Evolutionary conservation across 345 rosid genomes (phyloP).

Genomic region (Camelina sativa): DNA sequence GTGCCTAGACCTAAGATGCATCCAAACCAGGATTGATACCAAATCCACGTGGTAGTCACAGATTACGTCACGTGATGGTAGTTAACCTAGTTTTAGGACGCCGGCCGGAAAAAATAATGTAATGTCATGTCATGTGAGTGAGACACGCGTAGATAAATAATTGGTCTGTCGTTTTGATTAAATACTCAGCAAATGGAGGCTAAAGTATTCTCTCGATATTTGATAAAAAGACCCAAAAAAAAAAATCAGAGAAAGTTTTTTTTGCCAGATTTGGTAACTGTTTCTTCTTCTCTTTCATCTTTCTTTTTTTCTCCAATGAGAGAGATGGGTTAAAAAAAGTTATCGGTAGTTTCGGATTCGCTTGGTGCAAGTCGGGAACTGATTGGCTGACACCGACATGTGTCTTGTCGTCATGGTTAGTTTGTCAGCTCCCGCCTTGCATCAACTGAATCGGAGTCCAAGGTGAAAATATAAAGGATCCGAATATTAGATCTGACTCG

Average conservation of each 20-base stretch:
- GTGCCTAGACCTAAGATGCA: neutral
- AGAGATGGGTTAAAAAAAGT: slow-evolving; percentile 25
- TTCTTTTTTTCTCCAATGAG: neutral
- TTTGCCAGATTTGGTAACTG: slow-evolving; percentile 38
- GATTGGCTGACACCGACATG: slow-evolving; percentile 47
- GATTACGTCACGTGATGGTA: neutral
- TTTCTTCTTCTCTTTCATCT: neutral
- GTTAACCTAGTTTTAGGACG: too few relatives aligned
- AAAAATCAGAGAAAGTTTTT: slow-evolving; percentile 1
- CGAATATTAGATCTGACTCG: slow-evolving; percentile 51
- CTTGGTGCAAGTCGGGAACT: slow-evolving; percentile 99
- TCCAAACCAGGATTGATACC: neutral
- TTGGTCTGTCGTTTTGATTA: neutral
- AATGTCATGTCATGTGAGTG: too few relatives aligned
- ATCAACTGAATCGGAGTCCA: slow-evolving; percentile 98
- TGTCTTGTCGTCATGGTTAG: slow-evolving; percentile 38
- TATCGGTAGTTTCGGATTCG: slow-evolving; percentile 89
- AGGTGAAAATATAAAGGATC: slow-evolving; percentile 48
- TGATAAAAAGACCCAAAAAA: neutral
- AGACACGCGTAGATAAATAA: neutral
- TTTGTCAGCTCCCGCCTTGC: slow-evolving; percentile 80
- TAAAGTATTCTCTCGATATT: neutral
- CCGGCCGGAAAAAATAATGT: too few relatives aligned
- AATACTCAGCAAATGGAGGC: slow-evolving; percentile 8
- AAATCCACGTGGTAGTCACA: neutral